Evolutionary conservation across 225 moss, liverwort and hornwort genomes (phyloP), one percentile per base, ranked within the genome.

Genomic region (Marchantia polymorpha): DNA sequence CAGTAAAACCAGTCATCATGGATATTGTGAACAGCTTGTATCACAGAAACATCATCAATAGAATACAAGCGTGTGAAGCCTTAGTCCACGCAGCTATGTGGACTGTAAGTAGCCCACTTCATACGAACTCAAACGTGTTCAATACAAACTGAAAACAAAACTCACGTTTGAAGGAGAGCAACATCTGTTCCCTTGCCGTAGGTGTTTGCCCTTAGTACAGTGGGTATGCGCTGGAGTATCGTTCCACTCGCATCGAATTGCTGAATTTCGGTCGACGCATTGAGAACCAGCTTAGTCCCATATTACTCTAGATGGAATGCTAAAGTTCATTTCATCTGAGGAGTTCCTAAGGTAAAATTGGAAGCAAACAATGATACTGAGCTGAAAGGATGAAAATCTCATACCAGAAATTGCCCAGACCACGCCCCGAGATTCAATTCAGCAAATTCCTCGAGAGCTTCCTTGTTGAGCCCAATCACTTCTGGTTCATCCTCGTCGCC

Each of bases 101-200:
- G 39, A 39, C 39, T 39, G 39, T 39, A 2, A 39, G 39, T 39
- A 2, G 39, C 39, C 39, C 39, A 39, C 39, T 39, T 39, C 39
- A 39, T 39, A 39, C 39, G 5, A 39, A 39, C 39, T 39, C 3
- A 39, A 22, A 3, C 9, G 61, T 23, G 16, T 61, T 1, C 15
- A 22, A 61, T 61, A 22, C n/a, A 61, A 61, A 61, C 61, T 61
- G n/a, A 51, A 10, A n/a, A 8, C 51, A 10, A 71, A 71, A 77
- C 96, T 85, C 85, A 96, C 94, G 92, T 97, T 74, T 97, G 92
- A 19, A 91, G 74, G 60, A 97, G 93, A 81, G 91, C 85, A 64
- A 92, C 79, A 69, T 90, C 91, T 46, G 86, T 83, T 82, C 92
- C 93, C 83, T 85, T 92, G 56, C 96, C 94, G 82, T 84, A 85